These are phyloP conservation scores for Gossypium australe DNA, from an alignment of 345 rosid genomes.

Conservation along the genomic window DNA sequence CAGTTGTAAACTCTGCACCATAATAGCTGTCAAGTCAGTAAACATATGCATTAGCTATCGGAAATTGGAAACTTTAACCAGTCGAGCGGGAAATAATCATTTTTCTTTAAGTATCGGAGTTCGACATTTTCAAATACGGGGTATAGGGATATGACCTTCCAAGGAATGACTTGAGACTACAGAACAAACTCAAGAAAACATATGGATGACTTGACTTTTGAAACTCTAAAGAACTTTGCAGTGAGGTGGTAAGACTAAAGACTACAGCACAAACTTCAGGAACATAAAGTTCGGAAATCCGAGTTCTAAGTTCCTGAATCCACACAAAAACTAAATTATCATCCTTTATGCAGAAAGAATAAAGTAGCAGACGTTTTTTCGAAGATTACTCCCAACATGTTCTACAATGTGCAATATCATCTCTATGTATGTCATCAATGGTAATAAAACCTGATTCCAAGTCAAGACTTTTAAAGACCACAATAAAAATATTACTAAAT, in stretches of 20 bases:
- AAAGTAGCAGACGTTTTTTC: no score
- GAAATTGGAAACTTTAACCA: constrained; percentile 3
- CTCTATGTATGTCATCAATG: no score
- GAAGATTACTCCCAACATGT: no score
- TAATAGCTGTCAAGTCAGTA: constrained; percentile 41
- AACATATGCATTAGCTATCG: constrained; percentile 31
- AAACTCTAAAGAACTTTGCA: background rate
- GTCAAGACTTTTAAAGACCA: background rate
- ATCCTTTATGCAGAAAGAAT: no score
- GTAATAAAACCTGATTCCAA: no score
- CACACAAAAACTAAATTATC: no score
- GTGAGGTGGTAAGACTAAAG: background rate
- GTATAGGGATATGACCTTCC: no score
- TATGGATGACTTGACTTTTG: background rate
- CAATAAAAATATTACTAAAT: background rate
- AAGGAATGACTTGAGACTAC: no score
- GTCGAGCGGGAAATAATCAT: background rate
- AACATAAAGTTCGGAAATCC: background rate
- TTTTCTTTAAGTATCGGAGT: background rate
- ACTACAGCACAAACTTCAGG: background rate
- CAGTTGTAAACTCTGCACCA: constrained; percentile 80
- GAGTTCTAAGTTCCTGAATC: background rate
- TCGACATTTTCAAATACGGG: background rate
- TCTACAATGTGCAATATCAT: no score
- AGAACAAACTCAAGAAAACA: background rate